Evolutionary conservation across 225 moss, liverwort and hornwort species (phyloP).

Genomic region (Antitrichia curtipendula): DNA sequence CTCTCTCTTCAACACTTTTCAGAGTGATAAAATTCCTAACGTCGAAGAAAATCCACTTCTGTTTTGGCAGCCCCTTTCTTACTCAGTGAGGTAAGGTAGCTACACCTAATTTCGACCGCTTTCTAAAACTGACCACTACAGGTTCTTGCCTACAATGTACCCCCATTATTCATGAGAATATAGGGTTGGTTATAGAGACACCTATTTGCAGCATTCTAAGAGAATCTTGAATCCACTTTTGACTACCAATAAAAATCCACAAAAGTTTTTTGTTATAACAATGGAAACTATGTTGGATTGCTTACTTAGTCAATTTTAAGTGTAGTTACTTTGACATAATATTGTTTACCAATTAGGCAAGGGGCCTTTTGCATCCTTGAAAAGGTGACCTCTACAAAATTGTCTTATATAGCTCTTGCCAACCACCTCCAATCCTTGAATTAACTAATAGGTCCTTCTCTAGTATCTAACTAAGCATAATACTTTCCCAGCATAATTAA

Average conservation of each 20-base stretch:
- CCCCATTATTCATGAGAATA: neutral
- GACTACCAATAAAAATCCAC: accelerated
- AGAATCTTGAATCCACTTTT: neutral
- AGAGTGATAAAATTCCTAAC: too few relatives aligned
- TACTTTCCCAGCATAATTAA: too few relatives aligned
- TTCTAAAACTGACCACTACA: accelerated
- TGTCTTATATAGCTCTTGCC: neutral
- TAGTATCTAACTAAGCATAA: accelerated
- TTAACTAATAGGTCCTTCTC: accelerated
- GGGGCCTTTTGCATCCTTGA: neutral
- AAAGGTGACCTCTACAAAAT: neutral
- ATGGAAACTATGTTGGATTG: neutral
- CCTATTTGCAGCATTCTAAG: too few relatives aligned
- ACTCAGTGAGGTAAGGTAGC: neutral
- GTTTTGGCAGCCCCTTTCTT: neutral
- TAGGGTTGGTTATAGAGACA: neutral
- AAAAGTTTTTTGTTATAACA: accelerated
- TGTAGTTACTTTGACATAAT: neutral
- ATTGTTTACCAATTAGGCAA: neutral
- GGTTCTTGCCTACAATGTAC: neutral
- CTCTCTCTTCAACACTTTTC: too few relatives aligned
- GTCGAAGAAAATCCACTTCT: neutral
- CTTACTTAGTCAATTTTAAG: neutral
- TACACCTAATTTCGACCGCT: neutral
- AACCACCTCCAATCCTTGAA: accelerated